Evolutionary conservation across 768 basidiomycete species (phyloP), one percentile per base, ranked within the genome.

Genomic region (Piloderma croceum): DNA sequence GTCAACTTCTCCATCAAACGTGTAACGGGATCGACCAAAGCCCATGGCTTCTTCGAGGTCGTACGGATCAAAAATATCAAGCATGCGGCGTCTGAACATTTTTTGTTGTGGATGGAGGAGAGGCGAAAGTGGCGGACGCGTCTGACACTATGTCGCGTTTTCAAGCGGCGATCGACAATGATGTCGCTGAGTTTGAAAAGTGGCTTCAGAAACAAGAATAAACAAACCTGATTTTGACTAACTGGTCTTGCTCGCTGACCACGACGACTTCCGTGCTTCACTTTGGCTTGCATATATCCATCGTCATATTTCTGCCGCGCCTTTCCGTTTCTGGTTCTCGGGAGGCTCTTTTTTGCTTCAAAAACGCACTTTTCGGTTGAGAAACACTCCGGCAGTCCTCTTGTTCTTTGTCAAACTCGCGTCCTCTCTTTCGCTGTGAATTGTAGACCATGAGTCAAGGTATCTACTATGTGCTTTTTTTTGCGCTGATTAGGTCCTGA

Each of bases 401-500:
- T 35, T 12, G 34, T 35, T 19, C 27, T 9, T 29, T 29, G 10
- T 15, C 15, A 29, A 15, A 15, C 27, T 9, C 10, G 9, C 27
- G 27, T 29, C 9, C 27, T 29, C 15, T 9, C 15, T 15, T 29
- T 29, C 27, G 9, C 15, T 29, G 9, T 29, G 7, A 38, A 31
- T 25, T 24, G 31, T 29, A 36, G 22, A 32, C 32, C 24, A 62
- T 62, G 60, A 61, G 43, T 29, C 56, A 62, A 64, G 60, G 60
- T 62, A 53, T 39, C 27, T 50, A 43, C 34, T 29, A 11, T 20
- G 31, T 37, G 42, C 34, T 47, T 29, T 52, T 43, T 48, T 44
- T 48, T 38, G 24, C 43, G 50, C 49, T 48, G 39, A 54, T 43
- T 34, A 43, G 46, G 55, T 46, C 52, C 66, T 65, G 52, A 72